Evolutionary conservation across 176 grass and related monocot genomes (phyloP), one percentile per base, ranked within the genome.

Genomic region (Luzula sylvatica): DNA sequence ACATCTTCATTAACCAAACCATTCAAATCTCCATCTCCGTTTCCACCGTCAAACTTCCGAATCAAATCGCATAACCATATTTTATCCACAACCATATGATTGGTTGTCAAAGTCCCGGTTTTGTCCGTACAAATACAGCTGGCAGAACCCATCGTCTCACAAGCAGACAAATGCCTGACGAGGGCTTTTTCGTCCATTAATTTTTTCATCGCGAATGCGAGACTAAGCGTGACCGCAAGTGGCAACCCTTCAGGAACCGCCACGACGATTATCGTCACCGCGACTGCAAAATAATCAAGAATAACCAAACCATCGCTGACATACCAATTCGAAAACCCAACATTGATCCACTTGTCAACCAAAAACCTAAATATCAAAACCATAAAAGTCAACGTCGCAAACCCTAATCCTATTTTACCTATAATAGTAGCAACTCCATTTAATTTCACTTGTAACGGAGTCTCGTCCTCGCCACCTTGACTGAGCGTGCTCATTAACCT

Each of bases 141-240:
- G 52, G 77, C 81, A 50, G 85, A 96, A 47, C 81, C 85, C 92
- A 96, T 89, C 56, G 92, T 96, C 58, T 96, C 92, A 55, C 92
- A 96, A 42, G 84, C 77, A 55, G 90, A 76, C 59, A 89, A 59
- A 61, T 96, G 90, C 29, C 84, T 69, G 28, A 96, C 84, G 53
- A 96, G 81, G 45, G 90, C 90, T 73, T 86, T 96, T 28, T 96
- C 84, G 50, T 82, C 50, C 90, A 96, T 96, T 68, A 96, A 68
- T 53, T 96, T 82, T 57, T 96, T 96, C 90, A 96, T 96, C 38
- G 90, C 90, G 82, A 86, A 96, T 50, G 90, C 90, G 66, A 96
- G 90, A 73, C 90, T 96, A 58, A 89, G 66, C 59, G 89, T 95
- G 50, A 95, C 89, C 35, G 89, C 89, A 62, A 95, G 68, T 11